Conservation (phyloP, 768 basidiomycete species). For the Kwoniella dejecticola region DNA sequence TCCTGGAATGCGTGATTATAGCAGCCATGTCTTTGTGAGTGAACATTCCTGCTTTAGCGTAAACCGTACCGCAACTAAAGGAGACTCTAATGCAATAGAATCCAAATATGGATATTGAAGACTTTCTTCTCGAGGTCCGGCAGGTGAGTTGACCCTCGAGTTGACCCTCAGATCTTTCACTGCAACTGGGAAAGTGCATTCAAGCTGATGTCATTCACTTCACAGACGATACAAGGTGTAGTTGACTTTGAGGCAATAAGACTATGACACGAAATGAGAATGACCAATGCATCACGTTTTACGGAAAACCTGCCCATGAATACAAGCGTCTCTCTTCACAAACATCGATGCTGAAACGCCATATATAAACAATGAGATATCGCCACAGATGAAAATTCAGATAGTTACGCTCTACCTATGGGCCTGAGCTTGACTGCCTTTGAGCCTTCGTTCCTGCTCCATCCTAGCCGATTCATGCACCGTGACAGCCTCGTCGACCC, state of each 20-base stretch:
- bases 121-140: conserved; percentile 97
- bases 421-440: background rate
- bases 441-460: conserved; percentile 47
- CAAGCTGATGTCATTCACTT: background rate
- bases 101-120: conserved; percentile 89
- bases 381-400: too few relatives aligned
- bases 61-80: too few relatives aligned
- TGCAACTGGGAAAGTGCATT: too few relatives aligned
- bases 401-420: background rate
- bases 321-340: too few relatives aligned
- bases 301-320: too few relatives aligned
- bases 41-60: too few relatives aligned
- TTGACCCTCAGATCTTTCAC: background rate
- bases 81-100: conserved; percentile 62
- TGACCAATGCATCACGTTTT: too few relatives aligned
- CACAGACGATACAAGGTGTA: background rate
- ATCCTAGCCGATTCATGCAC: conserved; percentile 79
- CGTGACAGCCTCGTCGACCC: conserved; percentile 81
- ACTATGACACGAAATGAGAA: background rate
- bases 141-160: conserved; percentile 59
- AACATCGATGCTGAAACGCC: too few relatives aligned
- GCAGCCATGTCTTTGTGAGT: conserved; percentile 86
- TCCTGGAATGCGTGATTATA: conserved; percentile 70
- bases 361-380: too few relatives aligned
- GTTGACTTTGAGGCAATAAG: background rate